phyloP scores from a whole-genome alignment of 345 rosid species.

The Melastoma malabathricum region DNA sequence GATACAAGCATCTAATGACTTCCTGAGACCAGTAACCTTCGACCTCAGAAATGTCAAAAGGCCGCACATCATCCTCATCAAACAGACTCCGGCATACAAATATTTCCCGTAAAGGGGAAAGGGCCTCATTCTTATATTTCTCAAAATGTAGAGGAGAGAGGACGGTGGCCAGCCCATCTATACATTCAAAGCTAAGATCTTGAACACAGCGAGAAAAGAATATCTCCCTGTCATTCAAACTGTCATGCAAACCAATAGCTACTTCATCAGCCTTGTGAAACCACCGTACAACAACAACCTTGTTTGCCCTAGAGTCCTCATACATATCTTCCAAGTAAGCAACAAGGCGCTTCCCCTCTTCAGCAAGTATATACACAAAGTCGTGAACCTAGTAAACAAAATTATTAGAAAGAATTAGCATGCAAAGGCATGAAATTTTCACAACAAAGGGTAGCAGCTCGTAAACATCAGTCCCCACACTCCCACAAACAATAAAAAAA shows the following conservation, averaged over 20 bases:
- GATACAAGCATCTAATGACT: constrained; percentile 24
- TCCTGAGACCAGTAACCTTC: constrained; percentile 77
- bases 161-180: constrained; percentile 76
- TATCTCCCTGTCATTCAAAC: constrained; percentile 63
- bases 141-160: constrained; percentile 61
- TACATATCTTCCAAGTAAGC: constrained; percentile 77
- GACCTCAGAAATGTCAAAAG: constrained; percentile 51
- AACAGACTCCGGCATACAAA: constrained; percentile 53
- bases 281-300: constrained; percentile 78
- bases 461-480: too few relatives aligned
- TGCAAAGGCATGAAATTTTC: too few relatives aligned
- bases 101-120: constrained; percentile 20
- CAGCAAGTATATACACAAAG: constrained; percentile 69
- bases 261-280: constrained; percentile 89
- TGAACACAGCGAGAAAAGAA: constrained; percentile 72
- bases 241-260: constrained; percentile 45
- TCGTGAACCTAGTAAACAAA: constrained; percentile 36
- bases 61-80: constrained; percentile 41
- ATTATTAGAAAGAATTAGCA: too few relatives aligned
- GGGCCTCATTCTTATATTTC: constrained; percentile 27
- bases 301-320: constrained; percentile 56
- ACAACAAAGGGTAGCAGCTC: too few relatives aligned
- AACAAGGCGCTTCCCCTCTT: constrained; percentile 55
- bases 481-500: too few relatives aligned
- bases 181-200: constrained; percentile 77